A percentile compares a stretch with the other conserved stretches of the same genome.
Conservation (phyloP, 345 rosid genomes). For the Toxicodendron radicans region DNA sequence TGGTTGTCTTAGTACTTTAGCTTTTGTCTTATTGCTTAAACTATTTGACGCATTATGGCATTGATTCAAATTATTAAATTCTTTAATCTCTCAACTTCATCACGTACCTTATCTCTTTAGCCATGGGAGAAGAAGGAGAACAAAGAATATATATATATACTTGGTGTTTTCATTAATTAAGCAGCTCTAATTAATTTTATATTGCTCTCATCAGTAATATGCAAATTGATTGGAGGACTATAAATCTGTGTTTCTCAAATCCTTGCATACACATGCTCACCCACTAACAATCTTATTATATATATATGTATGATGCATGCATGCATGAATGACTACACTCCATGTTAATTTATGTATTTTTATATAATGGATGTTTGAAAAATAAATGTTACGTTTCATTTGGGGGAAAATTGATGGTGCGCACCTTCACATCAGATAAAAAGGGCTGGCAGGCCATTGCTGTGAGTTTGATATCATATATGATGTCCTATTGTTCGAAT, state of each 20-base stretch:
- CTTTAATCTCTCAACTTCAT: not conserved
- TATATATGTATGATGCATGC: conserved; percentile 5
- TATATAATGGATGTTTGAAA: too few species aligned
- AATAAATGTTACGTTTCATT: not conserved
- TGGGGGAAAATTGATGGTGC: conserved; percentile 18
- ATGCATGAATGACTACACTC: not conserved
- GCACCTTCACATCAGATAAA: conserved; percentile 32
- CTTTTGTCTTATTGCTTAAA: conserved; percentile 27
- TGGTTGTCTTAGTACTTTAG: conserved; percentile 20
- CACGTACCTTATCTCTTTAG: not conserved
- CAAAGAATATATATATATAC: not conserved
- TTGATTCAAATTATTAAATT: not conserved
- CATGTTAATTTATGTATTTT: not conserved
- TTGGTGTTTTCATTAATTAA: not conserved
- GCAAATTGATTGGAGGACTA: too few species aligned
- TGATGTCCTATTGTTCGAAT: conserved; percentile 19
- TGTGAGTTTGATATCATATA: conserved; percentile 13
- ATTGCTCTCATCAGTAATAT: not conserved
- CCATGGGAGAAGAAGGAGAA: not conserved
- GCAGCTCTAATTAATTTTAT: not conserved
- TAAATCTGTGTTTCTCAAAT: not conserved
- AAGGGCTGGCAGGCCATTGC: conserved; percentile 15
- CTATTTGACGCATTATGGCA: conserved; percentile 7
- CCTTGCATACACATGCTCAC: conserved; percentile 2
- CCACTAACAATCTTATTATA: too few species aligned